A percentile compares a stretch with the other conserved stretches of the same genome.
These are phyloP conservation scores for Insectozyma bohioensis DNA, from an alignment of 1,139 yeast genomes.

Conservation along the genomic window DNA sequence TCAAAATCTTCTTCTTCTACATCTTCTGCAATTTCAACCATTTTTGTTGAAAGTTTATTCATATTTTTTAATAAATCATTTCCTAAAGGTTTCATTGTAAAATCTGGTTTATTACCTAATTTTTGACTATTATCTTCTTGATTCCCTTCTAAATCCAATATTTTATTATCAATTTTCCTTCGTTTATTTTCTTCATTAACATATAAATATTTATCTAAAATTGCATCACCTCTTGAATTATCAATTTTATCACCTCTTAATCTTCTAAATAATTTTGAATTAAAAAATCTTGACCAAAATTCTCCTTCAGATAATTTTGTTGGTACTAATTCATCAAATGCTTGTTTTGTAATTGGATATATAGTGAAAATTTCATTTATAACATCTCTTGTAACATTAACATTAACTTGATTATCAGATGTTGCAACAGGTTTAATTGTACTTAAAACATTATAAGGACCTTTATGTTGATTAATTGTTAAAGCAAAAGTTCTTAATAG, in stretches of 20 bases:
- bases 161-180: conserved; percentile 33
- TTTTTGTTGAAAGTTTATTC: conserved; percentile 83
- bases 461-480: conserved; percentile 78
- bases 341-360: conserved; percentile 88
- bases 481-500: conserved; percentile 83
- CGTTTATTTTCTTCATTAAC: conserved; percentile 30
- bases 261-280: conserved; percentile 82
- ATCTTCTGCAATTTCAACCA: conserved; percentile 46
- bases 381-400: conserved; percentile 86
- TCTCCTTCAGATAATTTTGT: conserved; percentile 77
- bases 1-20: conserved; percentile 48
- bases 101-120: conserved; percentile 80
- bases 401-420: conserved; percentile 86
- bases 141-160: conserved; percentile 78
- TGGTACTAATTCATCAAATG: conserved; percentile 89
- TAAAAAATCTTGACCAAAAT: conserved; percentile 96
- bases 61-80: conserved; percentile 67
- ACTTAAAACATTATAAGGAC: conserved; percentile 91
- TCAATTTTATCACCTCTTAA: conserved; percentile 85
- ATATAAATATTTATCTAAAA: conserved; percentile 79
- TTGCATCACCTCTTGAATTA: conserved; percentile 74
- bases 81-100: conserved; percentile 74
- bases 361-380: conserved; percentile 89
- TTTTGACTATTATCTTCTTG: conserved; percentile 76
- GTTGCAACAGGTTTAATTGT: conserved; percentile 93